These are phyloP conservation scores for Xylariaceae sp. DNA, from an alignment of 2,329 filamentous ascomycete genomes.

Conservation along the genomic window DNA sequence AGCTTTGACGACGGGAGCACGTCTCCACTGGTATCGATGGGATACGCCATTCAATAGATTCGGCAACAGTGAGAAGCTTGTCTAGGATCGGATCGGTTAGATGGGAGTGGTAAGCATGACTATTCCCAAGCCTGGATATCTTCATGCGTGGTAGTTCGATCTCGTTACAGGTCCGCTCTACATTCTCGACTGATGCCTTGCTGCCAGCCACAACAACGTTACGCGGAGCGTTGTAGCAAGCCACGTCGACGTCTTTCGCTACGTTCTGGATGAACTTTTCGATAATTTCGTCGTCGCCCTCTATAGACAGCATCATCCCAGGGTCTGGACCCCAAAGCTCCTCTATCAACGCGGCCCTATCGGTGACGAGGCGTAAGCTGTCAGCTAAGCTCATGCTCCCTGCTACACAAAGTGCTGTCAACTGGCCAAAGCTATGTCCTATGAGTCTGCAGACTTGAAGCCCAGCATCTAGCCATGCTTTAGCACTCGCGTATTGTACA, in stretches of 20 bases:
- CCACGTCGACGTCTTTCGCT: constrained; percentile 7
- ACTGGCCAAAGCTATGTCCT: constrained; percentile 50
- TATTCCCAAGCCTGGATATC: background rate
- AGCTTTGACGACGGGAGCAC: background rate
- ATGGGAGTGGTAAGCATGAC: background rate
- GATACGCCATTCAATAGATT: background rate
- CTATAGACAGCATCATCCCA: constrained; percentile 17
- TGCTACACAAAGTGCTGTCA: constrained; percentile 47
- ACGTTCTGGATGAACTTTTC: constrained; percentile 4
- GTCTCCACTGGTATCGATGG: background rate
- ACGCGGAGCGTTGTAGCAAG: constrained; percentile 20
- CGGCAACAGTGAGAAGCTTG: background rate
- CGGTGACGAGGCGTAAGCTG: constrained; percentile 38
- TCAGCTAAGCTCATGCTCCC: constrained; percentile 41
- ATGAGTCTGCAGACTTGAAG: constrained; percentile 37
- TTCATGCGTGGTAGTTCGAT: too few relatives aligned
- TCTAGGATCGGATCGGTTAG: background rate
- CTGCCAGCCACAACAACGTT: constrained; percentile 19
- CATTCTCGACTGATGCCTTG: background rate
- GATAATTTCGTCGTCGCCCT: constrained; percentile 4
- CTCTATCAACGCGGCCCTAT: constrained; percentile 36
- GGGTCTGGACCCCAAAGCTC: constrained; percentile 21
- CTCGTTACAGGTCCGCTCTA: too few relatives aligned
- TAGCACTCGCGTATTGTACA: constrained; percentile 45
- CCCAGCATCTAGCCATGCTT: constrained; percentile 45